Conservation (phyloP, 257 asterid genomes). For the Echium plantagineum region DNA sequence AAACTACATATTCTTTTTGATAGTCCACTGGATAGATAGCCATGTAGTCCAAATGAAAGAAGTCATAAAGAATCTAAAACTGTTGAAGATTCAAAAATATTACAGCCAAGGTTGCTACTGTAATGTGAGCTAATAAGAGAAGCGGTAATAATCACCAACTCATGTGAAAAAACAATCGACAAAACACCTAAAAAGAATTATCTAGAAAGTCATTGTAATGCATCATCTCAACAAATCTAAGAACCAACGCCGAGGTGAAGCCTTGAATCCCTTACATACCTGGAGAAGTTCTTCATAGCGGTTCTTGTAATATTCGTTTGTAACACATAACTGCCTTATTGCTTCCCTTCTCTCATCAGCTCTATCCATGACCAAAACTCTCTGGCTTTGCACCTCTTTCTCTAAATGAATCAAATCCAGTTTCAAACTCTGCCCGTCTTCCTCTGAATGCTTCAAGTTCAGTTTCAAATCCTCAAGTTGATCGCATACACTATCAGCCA, state of each 20-base stretch:
- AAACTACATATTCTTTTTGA: too few species aligned
- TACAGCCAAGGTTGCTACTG: background rate
- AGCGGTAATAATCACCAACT: too few species aligned
- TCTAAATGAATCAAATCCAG: constrained; percentile 37
- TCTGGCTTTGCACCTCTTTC: constrained; percentile 45
- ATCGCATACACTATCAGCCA: constrained; percentile 26
- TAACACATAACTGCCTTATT: constrained; percentile 71
- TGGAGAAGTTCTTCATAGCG: constrained; percentile 45
- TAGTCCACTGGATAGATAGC: too few species aligned
- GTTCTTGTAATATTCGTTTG: constrained; percentile 62
- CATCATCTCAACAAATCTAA: background rate
- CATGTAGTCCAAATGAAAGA: too few species aligned
- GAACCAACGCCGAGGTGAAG: constrained; percentile 10
- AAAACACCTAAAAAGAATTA: too few species aligned
- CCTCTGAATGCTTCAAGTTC: too few species aligned
- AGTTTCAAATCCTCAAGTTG: constrained; percentile 28
- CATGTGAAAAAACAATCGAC: too few species aligned
- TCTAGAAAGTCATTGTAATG: too few species aligned
- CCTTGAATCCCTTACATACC: constrained; percentile 11
- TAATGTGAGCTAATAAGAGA: too few species aligned
- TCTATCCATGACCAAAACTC: constrained; percentile 31
- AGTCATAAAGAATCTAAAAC: background rate
- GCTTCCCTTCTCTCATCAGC: constrained; percentile 85
- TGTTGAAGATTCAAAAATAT: too few species aligned
- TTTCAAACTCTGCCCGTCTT: too few species aligned